Evolutionary conservation across 2,329 filamentous ascomycete species (phyloP).

Genomic region (Epichloe uncinata): DNA sequence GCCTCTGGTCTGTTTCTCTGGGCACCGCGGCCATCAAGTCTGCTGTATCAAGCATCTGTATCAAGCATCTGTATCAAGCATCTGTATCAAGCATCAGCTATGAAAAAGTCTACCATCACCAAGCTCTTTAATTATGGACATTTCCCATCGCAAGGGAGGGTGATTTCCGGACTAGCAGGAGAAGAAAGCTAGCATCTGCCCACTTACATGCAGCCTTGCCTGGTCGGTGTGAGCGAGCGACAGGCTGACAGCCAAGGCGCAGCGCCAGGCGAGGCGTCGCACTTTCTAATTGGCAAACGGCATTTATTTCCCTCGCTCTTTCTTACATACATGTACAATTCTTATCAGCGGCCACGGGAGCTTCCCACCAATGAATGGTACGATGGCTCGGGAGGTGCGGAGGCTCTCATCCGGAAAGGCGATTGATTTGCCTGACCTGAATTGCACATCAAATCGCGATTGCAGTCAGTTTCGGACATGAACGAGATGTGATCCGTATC

Average conservation of each 20-base stretch:
- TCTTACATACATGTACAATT: neutral
- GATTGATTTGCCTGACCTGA: neutral
- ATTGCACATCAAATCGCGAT: neutral
- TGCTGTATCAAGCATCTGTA: neutral
- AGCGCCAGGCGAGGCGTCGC: slow-evolving; percentile 2
- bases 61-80: no score
- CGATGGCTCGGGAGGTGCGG: neutral
- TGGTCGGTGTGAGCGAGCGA: neutral
- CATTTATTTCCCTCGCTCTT: neutral
- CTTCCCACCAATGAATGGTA: neutral
- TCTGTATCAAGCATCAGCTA: no score
- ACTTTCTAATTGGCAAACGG: neutral
- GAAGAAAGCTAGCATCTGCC: neutral
- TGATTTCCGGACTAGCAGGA: neutral
- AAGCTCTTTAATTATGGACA: neutral
- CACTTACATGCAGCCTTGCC: neutral
- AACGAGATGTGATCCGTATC: no score
- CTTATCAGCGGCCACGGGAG: neutral
- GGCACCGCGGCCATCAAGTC: neutral
- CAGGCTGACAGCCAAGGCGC: neutral
- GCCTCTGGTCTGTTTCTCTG: neutral
- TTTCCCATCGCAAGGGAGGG: neutral
- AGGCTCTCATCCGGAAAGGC: neutral
- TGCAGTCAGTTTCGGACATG: no score
- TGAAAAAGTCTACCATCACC: neutral